Percentiles rank a stretch among this genome's conserved stretches.
These are phyloP conservation scores for Phyllosticta citribraziliensis DNA, from an alignment of 2,329 filamentous ascomycete genomes.

Conservation along the genomic window DNA sequence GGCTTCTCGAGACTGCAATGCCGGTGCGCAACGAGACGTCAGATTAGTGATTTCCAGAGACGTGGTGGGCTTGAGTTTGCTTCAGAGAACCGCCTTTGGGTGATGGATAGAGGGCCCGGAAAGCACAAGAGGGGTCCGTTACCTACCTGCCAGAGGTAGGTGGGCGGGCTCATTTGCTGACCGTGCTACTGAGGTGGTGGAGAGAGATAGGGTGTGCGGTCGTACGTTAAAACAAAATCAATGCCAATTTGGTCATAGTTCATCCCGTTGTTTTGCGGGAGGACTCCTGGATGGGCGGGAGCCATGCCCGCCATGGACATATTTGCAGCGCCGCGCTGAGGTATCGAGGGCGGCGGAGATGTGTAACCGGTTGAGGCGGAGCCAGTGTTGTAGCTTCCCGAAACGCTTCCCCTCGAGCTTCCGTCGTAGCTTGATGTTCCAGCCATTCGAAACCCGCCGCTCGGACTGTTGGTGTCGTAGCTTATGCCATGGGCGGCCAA, in stretches of 20 bases:
- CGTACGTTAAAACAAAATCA: conserved; percentile 88
- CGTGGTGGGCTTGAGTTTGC: conserved; percentile 13
- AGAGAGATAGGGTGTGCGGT: conserved; percentile 57
- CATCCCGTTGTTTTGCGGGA: conserved; percentile 34
- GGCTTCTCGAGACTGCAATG: conserved; percentile 66
- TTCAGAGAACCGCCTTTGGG: conserved; percentile 13
- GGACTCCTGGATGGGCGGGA: conserved; percentile 12
- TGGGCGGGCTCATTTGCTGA: conserved; percentile 18
- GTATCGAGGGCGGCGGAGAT: conserved; percentile 26
- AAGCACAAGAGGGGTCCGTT: conserved; percentile 9
- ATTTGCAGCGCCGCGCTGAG: neutral
- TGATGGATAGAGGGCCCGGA: conserved; percentile 13
- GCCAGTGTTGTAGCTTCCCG: conserved; percentile 49
- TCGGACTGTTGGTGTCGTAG: conserved; percentile 38
- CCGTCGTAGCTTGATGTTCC: conserved; percentile 31
- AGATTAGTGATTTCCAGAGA: neutral
- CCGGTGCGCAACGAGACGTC: conserved; percentile 11
- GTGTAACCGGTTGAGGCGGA: conserved; percentile 38
- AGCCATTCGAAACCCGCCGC: conserved; percentile 24
- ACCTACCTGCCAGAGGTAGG: conserved; percentile 9
- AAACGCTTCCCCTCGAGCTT: conserved; percentile 46
- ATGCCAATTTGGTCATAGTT: conserved; percentile 78
- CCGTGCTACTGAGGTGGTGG: conserved; percentile 44
- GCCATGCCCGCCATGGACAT: conserved; percentile 7
- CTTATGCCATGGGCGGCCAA: conserved; percentile 49